Evolutionary conservation across 2,329 filamentous ascomycete genomes (phyloP).

Genomic region (Ophiosphaerella korrae): DNA sequence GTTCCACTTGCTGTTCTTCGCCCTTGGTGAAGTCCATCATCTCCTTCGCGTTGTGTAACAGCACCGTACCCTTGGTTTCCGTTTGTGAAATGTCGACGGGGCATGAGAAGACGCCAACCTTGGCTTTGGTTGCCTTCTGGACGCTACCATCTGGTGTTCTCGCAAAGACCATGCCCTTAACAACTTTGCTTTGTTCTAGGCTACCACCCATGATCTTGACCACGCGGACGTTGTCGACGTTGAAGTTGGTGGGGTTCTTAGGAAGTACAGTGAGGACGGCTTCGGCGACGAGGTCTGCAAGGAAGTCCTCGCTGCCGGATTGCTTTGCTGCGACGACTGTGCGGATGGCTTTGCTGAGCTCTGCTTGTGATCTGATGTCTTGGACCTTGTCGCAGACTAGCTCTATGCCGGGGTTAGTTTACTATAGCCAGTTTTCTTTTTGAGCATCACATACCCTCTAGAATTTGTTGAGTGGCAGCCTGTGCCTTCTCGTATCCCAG

Average conservation of each 20-base stretch:
- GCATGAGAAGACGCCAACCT: conserved; percentile 96
- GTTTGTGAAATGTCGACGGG: conserved; percentile 95
- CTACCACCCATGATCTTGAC: conserved; percentile 99
- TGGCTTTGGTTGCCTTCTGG: conserved; percentile 90
- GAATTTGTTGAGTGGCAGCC: conserved; percentile 78
- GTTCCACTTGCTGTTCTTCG: conserved; percentile 90
- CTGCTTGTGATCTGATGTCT: conserved; percentile 77
- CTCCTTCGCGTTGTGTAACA: conserved; percentile 96
- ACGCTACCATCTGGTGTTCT: conserved; percentile 87
- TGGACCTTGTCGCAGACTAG: conserved; percentile 89
- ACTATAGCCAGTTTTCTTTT: neutral
- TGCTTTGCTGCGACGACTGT: conserved; percentile 98
- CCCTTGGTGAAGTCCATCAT: conserved; percentile 99
- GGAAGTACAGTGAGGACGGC: conserved; percentile 84
- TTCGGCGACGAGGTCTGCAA: conserved; percentile 86
- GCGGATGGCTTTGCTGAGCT: conserved; percentile 92
- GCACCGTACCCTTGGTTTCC: conserved; percentile 97
- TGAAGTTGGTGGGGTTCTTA: conserved; percentile 95
- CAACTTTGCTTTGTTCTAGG: conserved; percentile 89
- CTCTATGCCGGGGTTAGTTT: conserved; percentile 55
- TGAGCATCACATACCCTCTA: conserved; percentile 65
- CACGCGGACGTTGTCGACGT: conserved; percentile 97
- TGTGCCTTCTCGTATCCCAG: conserved; percentile 95
- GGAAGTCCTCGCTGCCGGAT: conserved; percentile 86
- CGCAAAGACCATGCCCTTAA: conserved; percentile 98